Conservation (phyloP, 306 rosid genomes). For the Alnus rubra region DNA sequence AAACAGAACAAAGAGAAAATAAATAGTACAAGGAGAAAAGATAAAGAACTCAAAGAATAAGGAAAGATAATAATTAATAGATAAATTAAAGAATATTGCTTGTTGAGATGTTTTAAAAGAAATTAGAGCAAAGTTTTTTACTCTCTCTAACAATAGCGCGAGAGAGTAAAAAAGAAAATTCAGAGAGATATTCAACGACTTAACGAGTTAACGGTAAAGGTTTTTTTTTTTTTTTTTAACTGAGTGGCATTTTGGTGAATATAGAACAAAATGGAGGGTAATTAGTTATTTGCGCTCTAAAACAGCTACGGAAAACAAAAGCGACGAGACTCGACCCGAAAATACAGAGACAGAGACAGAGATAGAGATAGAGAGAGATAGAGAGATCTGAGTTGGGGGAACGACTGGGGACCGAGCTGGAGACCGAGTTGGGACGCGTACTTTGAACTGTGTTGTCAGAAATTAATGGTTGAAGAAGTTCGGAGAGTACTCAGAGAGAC, state of each 20-base stretch:
- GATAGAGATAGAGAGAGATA: background rate
- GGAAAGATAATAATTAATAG: too few relatives aligned
- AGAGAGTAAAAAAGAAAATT: too few relatives aligned
- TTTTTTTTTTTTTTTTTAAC: background rate
- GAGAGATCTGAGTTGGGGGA: slow-evolving; percentile 36
- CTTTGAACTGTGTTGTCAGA: slow-evolving; percentile 44
- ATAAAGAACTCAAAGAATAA: too few relatives aligned
- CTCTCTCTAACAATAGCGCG: too few relatives aligned
- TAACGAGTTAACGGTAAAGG: too few relatives aligned
- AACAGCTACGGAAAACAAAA: slow-evolving; percentile 33
- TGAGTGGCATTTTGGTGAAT: background rate
- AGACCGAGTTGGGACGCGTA: slow-evolving; percentile 25
- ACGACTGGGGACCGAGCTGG: slow-evolving; percentile 36
- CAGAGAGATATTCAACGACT: too few relatives aligned
- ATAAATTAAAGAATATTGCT: too few relatives aligned
- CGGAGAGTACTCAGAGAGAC: background rate
- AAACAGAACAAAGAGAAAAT: too few relatives aligned
- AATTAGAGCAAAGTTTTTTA: too few relatives aligned
- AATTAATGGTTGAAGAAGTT: slow-evolving; percentile 36
- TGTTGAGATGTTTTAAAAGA: too few relatives aligned
- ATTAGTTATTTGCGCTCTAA: slow-evolving; percentile 5
- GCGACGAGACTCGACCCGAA: slow-evolving; percentile 33
- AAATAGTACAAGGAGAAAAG: too few relatives aligned
- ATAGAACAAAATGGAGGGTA: background rate
- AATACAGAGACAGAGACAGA: background rate